Base-by-base conservation (phyloP, 116 monocot species). In the Zostera marina region DNA sequence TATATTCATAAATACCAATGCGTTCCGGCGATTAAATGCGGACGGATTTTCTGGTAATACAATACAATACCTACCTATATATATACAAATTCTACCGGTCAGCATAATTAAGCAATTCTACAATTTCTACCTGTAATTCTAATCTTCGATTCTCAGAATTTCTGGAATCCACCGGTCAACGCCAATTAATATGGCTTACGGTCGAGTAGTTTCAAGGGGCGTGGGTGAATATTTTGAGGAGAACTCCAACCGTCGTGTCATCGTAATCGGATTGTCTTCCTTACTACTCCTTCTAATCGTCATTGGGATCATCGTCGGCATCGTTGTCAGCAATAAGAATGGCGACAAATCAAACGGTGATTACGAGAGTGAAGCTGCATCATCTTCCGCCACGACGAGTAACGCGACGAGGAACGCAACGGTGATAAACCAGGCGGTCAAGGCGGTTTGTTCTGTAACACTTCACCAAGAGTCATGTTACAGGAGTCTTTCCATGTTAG, bases 381-480 rank as follows among this genome's bases (percentile, higher is more conserved):
- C 75, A 4, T 0, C 26, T 39, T 44, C 68, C 49, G 61, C 7
- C 40, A 63, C 82, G 9, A 5, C 44, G 8, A 4, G 0, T 13
- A 44, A 10, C 4, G n/a, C 19, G 16, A 3, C 11, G 17, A 47
- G 8, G 17, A 49, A 19, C 2, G 16, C 32, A 26, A 40, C 15
- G 20, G 26, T 52, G n/a, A 14, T 72, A 11, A 69, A 73, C 12
- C 62, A 69, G 24, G 48, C 73, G 11, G 75, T 88, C 59, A 82
- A 77, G 66, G 69, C 77, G 9, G 7, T 88, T 12, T 88, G 87
- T 67, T 51, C 63, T 12, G 52, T 77, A 26, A 80, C 88, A 10
- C 49, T 49, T 15, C 72, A 83, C 65, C 77, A 80, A 0, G 63
- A 55, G 23, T 69, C 70, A 0, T 89, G 89, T 60, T 71, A 52